Conservation (phyloP, 179 eudicot genomes). For the Spergularia azorica region DNA sequence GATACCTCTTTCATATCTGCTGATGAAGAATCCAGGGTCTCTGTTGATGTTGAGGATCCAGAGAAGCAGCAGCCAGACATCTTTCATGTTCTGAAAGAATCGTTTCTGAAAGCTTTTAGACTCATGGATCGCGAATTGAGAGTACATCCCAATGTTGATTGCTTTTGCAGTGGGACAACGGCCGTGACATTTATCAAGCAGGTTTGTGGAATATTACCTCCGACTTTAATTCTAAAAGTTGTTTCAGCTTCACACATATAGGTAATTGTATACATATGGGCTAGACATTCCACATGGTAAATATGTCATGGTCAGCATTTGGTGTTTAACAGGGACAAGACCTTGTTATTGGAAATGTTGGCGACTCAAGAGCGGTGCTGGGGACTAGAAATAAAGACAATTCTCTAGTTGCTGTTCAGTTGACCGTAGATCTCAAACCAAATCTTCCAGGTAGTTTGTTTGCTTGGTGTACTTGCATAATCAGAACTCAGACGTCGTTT, state of each 20-base stretch:
- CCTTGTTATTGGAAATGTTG: constrained; percentile 85
- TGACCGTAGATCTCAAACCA: constrained; percentile 95
- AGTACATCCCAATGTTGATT: constrained; percentile 57
- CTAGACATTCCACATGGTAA: too few species aligned
- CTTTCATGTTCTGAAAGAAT: constrained; percentile 67
- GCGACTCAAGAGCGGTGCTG: constrained; percentile 85
- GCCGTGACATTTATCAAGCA: constrained; percentile 83
- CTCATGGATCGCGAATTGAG: constrained; percentile 82
- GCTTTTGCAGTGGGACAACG: constrained; percentile 95
- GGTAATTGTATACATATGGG: too few species aligned
- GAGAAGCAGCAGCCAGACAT: constrained; percentile 58
- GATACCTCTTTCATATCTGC: constrained; percentile 49
- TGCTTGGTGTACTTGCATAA: background rate
- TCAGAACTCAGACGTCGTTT: background rate
- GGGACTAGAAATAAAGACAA: constrained; percentile 68
- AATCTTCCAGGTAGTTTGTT: constrained; percentile 70
- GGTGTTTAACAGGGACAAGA: constrained; percentile 57
- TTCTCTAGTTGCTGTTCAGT: constrained; percentile 69
- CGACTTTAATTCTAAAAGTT: too few species aligned
- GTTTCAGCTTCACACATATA: too few species aligned
- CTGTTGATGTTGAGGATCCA: constrained; percentile 47
- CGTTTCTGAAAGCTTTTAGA: constrained; percentile 77
- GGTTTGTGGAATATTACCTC: constrained; percentile 36
- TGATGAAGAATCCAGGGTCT: constrained; percentile 59
- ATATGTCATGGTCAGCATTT: constrained; percentile 2